phyloP scores from a whole-genome alignment of 164 flowering plant species.

The Platanus orientalis region DNA sequence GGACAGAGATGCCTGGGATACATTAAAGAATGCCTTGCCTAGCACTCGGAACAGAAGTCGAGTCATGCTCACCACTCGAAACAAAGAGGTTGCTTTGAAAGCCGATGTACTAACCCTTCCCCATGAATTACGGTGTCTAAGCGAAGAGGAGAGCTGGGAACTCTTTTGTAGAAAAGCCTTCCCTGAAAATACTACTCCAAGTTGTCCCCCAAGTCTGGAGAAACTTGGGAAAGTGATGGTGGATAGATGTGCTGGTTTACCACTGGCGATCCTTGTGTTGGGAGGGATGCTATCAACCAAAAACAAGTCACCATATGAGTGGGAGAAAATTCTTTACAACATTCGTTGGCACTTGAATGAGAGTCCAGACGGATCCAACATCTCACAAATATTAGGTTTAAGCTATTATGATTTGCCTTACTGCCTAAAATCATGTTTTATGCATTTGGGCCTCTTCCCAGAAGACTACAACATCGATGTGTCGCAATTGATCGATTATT shows the following conservation, averaged over 20 bases:
- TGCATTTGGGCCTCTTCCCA: constrained; percentile 7
- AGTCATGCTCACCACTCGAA: constrained; percentile 29
- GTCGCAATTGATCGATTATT: background rate
- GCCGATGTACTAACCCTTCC: background rate
- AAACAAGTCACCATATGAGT: background rate
- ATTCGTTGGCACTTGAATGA: background rate
- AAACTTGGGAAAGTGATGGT: constrained; percentile 9
- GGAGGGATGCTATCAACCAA: constrained; percentile 19
- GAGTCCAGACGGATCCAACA: background rate
- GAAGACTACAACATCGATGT: background rate
- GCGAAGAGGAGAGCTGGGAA: constrained; percentile 12
- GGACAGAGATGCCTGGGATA: constrained; percentile 22
- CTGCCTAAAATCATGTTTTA: constrained; percentile 11
- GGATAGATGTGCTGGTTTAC: constrained; percentile 17
- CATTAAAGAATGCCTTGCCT: constrained; percentile 21
- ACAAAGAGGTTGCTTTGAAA: constrained; percentile 14
- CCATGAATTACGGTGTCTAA: constrained; percentile 5
- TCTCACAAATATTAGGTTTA: constrained; percentile 4
- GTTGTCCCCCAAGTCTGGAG: background rate
- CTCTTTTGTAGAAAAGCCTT: constrained; percentile 8
- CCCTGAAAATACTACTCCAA: background rate
- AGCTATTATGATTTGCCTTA: constrained; percentile 17
- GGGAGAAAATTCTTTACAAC: constrained; percentile 1
- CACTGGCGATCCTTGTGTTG: constrained; percentile 11
- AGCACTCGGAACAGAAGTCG: constrained; percentile 1